Base-by-base conservation (phyloP, 2,329 filamentous ascomycete genomes). In the Phialocephala subalpina region DNA sequence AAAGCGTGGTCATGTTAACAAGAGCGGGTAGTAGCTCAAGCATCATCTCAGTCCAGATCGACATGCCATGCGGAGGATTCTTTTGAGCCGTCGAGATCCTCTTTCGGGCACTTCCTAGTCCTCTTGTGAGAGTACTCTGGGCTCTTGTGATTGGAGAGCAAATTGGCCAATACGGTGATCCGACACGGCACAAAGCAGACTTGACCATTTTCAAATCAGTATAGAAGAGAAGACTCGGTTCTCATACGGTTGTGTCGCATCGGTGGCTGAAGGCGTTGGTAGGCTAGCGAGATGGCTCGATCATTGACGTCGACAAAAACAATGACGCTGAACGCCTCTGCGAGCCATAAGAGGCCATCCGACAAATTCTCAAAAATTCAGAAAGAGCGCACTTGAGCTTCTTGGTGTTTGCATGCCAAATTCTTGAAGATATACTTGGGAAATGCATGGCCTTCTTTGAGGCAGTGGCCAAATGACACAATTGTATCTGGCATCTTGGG, bases 241-340 rank as follows among this genome's bases (percentile, higher is more conserved):
- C 29, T 33, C 29, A 33, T 52, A 22, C 4, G 18, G 12, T 47
- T 47, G 18, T 3, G 57, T 57, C 33, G 42, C 35, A 66, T 66
- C 45, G 64, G 64, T 66, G 59, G 64, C 64, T 59, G 55, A 62
- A 20, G 38, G 18, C 22, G 47, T 27, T 29, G 25, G 22, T 52
- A 4, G 42, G 9, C 47, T 52, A 52, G 22, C 47, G 47, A 29
- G 47, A 27, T 2, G 22, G 27, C 47, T 52, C 22, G 47, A 52
- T 52, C 47, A 22, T 52, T 52, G 47, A 52, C 47, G 47, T 52
- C 47, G 22, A 52, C n/a, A 47, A 42, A 47, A 47, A 18, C 42
- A 47, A 18, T 22, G 16, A 14, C 4, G 20, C 14, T 5, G n/a
- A 20, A 22, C 20, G 29, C 29, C 9, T 33, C 29, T 18, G 42